These are phyloP conservation scores for Asclepias syriaca DNA, from an alignment of 257 asterid genomes.

Conservation along the genomic window DNA sequence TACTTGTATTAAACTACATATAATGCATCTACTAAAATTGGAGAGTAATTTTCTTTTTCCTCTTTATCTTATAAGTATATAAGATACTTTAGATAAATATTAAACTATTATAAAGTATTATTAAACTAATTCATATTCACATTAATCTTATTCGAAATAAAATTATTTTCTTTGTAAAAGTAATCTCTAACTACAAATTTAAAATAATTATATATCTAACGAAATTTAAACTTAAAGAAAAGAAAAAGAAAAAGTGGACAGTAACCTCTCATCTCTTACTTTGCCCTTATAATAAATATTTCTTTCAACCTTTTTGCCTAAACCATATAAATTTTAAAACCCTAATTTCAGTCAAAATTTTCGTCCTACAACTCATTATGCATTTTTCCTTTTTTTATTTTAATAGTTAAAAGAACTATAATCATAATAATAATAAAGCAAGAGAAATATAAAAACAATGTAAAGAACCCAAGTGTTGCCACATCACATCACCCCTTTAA, in stretches of 20 bases:
- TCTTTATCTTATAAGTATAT: too few relatives aligned
- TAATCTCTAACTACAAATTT: too few relatives aligned
- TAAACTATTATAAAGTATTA: too few relatives aligned
- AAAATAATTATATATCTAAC: too few relatives aligned
- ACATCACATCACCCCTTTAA: background rate
- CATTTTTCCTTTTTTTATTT: background rate
- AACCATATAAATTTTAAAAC: background rate
- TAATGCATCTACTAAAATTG: background rate
- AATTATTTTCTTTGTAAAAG: too few relatives aligned
- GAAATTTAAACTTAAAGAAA: too few relatives aligned
- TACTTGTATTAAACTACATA: background rate
- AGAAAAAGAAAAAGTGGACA: background rate
- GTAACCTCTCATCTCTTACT: background rate
- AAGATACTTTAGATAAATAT: too few relatives aligned
- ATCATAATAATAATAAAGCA: background rate
- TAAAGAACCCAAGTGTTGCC: background rate
- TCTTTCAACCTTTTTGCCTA: background rate
- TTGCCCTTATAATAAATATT: background rate
- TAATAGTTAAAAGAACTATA: background rate
- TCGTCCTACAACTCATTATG: background rate
- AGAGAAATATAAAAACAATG: background rate
- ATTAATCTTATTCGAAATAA: too few relatives aligned
- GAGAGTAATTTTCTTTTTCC: too few relatives aligned
- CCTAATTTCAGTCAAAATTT: slow-evolving; percentile 14
- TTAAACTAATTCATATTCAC: too few relatives aligned